phyloP scores from a whole-genome alignment of 306 rosid genomes.

The Medicago truncatula region MtrunA17r5.0-ANR NC_053049.1:5596501-5597000 shows the following conservation, averaged over 20 bases:
- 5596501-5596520: constrained; percentile 30
- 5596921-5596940: constrained; percentile 29
- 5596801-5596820: too few species aligned
- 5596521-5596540: background rate
- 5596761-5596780: constrained; percentile 1
- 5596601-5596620: too few species aligned
- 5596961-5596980: constrained; percentile 26
- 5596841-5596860: background rate
- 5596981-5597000: background rate
- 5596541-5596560: too few species aligned
- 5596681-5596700: background rate
- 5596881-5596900: background rate
- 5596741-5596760: background rate
- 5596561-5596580: too few species aligned
- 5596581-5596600: too few species aligned
- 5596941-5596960: fast-evolving
- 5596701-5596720: background rate
- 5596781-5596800: background rate
- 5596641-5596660: background rate
- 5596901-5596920: background rate
- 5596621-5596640: background rate
- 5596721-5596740: background rate
- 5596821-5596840: constrained; percentile 4
- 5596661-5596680: background rate
- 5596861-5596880: background rate